A percentile compares a stretch with the other conserved stretches of the same genome.
These are phyloP conservation scores for Neonectria coccinea DNA, from an alignment of 2,329 filamentous ascomycete genomes.

Conservation along the genomic window DNA sequence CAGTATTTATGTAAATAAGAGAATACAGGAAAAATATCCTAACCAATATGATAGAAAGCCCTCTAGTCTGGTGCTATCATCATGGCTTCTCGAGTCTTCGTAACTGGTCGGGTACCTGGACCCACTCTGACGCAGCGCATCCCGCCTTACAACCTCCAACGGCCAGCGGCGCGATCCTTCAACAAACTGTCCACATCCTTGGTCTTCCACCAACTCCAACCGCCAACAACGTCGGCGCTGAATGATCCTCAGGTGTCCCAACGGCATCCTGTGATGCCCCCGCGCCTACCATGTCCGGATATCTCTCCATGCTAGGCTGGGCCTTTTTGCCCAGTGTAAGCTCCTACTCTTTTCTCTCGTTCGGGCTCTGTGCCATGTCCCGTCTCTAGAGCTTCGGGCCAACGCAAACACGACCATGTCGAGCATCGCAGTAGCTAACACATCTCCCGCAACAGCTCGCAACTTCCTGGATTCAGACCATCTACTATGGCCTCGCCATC, in stretches of 20 bases:
- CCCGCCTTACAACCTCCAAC: slow-evolving; percentile 15
- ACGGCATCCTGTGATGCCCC: slow-evolving; percentile 36
- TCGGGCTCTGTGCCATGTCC: background rate
- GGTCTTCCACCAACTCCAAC: slow-evolving; percentile 6
- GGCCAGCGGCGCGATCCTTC: slow-evolving; percentile 12
- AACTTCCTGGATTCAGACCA: slow-evolving; percentile 79
- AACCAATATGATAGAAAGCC: background rate
- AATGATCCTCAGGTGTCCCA: slow-evolving; percentile 3
- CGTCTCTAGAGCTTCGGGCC: background rate
- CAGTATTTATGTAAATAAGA: too few species aligned
- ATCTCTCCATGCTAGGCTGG: slow-evolving; percentile 68
- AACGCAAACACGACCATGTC: slow-evolving; percentile 4
- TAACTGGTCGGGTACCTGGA: slow-evolving; percentile 18
- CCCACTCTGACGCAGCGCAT: slow-evolving; percentile 46
- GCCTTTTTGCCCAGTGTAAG: slow-evolving; percentile 66
- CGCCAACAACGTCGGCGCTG: slow-evolving; percentile 26
- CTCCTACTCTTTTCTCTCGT: slow-evolving; percentile 16
- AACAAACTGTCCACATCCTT: slow-evolving; percentile 27
- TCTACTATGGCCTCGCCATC: slow-evolving; percentile 90
- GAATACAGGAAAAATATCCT: background rate
- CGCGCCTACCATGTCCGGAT: slow-evolving; percentile 58
- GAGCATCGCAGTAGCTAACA: slow-evolving; percentile 32
- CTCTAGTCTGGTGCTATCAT: background rate
- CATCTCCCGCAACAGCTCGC: slow-evolving; percentile 68
- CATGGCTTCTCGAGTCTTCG: background rate